Conservation (phyloP, 768 basidiomycete species). For the Termitomyces sp. region DNA sequence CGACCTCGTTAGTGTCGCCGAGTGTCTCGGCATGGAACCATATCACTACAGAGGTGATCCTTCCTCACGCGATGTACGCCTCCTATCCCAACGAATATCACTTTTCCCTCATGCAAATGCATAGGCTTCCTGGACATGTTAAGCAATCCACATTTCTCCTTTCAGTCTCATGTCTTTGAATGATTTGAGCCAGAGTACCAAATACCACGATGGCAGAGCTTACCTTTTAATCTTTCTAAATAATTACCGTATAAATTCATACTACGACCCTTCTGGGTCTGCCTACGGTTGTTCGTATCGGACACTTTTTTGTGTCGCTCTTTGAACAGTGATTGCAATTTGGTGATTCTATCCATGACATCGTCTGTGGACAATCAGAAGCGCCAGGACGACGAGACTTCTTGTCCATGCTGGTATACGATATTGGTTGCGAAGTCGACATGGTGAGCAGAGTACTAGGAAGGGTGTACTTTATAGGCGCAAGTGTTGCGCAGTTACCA, state of each 20-base stretch:
- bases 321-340: too few species aligned
- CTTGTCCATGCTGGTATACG: background rate
- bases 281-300: background rate
- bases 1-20: conserved; percentile 31
- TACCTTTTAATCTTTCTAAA: background rate
- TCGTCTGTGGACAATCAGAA: background rate
- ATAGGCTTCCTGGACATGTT: conserved; percentile 1
- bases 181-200: background rate
- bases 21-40: conserved; percentile 28
- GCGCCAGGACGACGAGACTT: background rate
- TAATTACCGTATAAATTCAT: background rate
- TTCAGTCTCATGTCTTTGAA: too few species aligned
- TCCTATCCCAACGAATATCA: background rate
- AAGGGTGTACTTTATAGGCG: too few species aligned
- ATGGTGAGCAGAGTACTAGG: too few species aligned
- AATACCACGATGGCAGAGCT: background rate
- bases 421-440: background rate
- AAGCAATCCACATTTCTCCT: background rate
- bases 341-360: background rate
- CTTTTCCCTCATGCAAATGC: background rate
- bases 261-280: background rate
- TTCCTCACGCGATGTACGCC: conserved; percentile 23
- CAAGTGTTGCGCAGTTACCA: too few species aligned
- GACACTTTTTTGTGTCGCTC: background rate
- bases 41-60: conserved; percentile 27